Conservation (phyloP, 176 grass and related monocot genomes). For the Hordeum marinum region DNA sequence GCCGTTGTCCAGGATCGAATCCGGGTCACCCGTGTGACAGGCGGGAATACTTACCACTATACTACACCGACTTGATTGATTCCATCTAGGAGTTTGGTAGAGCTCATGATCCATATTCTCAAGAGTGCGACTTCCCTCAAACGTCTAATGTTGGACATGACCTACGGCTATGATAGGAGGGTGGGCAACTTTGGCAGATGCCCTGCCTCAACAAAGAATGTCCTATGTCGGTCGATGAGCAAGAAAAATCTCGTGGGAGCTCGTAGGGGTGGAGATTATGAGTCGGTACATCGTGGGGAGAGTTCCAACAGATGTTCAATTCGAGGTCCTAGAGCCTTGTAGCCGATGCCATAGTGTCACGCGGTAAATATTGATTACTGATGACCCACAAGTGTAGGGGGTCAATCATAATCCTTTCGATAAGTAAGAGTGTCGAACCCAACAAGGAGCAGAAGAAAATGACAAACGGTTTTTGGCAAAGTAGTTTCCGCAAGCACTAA, state of each 20-base stretch:
- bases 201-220: background rate
- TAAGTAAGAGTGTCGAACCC: no score
- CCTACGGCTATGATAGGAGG: background rate
- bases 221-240: background rate
- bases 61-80: conserved; percentile 65
- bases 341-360: no score
- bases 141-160: background rate
- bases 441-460: no score
- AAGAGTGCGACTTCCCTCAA: background rate
- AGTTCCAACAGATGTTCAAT: background rate
- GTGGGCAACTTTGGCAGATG: background rate
- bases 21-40: conserved; percentile 85
- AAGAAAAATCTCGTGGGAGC: background rate
- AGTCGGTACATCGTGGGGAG: background rate
- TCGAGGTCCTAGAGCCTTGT: background rate
- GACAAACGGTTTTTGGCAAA: no score
- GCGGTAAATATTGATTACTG: no score
- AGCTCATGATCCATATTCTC: background rate
- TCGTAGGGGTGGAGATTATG: background rate
- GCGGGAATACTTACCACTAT: conserved; percentile 94
- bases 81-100: no score
- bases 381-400: no score
- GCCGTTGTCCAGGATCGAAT: conserved; percentile 84
- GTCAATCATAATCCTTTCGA: no score
- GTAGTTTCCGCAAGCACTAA: no score